phyloP scores from a whole-genome alignment of 345 rosid genomes.

The Boechera retrofracta region DNA sequence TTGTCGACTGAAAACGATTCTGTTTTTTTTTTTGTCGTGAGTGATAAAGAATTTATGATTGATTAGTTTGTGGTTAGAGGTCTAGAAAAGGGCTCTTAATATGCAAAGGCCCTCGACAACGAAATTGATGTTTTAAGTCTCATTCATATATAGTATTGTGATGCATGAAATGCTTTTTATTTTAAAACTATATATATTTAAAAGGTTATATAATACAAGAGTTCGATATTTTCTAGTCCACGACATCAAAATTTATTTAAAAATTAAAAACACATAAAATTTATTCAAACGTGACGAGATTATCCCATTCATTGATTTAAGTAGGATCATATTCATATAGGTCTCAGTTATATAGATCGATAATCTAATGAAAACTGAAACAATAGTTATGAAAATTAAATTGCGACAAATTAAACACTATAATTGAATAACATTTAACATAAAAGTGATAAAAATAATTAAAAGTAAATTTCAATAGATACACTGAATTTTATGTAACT shows the following conservation, averaged over 20 bases:
- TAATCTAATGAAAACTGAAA: too few species aligned
- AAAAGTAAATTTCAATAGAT: too few species aligned
- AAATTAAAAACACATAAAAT: background rate
- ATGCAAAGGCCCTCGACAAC: constrained; percentile 19
- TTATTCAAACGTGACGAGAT: background rate
- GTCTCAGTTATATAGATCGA: too few species aligned
- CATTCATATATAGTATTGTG: constrained; percentile 2
- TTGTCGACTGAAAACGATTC: constrained; percentile 32
- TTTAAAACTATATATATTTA: background rate
- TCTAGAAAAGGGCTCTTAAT: constrained; percentile 22
- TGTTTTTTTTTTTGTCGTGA: background rate
- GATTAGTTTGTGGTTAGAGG: constrained; percentile 37
- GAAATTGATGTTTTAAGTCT: constrained; percentile 22
- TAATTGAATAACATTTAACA: too few species aligned
- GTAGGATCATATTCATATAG: background rate
- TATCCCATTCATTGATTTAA: too few species aligned
- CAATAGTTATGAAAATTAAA: too few species aligned
- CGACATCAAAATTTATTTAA: background rate
- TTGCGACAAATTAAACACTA: too few species aligned
- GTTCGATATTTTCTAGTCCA: background rate
- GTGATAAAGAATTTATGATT: constrained; percentile 23
- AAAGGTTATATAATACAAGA: background rate
- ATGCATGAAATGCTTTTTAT: background rate
- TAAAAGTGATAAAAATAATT: too few species aligned
- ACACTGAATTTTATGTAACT: too few species aligned